These are phyloP conservation scores for Nothomitra cinnamomea DNA, from an alignment of 2,329 filamentous ascomycete species.

Conservation along the genomic window DNA sequence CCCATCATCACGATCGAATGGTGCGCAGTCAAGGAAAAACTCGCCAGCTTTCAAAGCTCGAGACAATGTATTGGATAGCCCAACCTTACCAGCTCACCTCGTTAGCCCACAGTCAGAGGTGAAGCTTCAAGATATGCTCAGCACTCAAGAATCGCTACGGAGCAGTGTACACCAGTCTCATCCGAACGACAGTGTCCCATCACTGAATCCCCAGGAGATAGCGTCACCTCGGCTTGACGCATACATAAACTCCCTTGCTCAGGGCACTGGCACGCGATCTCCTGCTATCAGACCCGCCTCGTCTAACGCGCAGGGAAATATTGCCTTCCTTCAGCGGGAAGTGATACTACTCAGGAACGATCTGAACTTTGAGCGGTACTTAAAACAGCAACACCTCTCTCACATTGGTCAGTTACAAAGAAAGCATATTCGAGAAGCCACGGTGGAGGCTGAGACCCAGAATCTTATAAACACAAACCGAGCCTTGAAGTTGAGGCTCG, in stretches of 20 bases:
- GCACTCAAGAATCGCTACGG: constrained; percentile 41
- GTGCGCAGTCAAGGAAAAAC: constrained; percentile 23
- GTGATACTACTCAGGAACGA: constrained; percentile 65
- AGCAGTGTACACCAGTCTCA: constrained; percentile 28
- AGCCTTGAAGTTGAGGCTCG: constrained; percentile 52
- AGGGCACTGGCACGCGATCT: constrained; percentile 16
- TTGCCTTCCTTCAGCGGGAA: constrained; percentile 49
- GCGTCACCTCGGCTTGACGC: constrained; percentile 13
- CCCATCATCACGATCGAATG: constrained; percentile 4
- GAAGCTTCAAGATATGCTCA: constrained; percentile 42
- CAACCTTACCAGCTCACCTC: constrained; percentile 39
- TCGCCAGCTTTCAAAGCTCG: constrained; percentile 27
- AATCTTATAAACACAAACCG: constrained; percentile 65
- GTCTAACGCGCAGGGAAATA: constrained; percentile 22
- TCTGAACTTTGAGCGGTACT: constrained; percentile 65
- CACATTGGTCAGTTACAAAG: constrained; percentile 66
- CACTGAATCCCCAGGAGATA: not conserved
- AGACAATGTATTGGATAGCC: constrained; percentile 36
- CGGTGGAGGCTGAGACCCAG: constrained; percentile 66
- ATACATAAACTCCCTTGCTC: constrained; percentile 20
- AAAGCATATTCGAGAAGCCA: constrained; percentile 57
- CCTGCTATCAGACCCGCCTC: constrained; percentile 10
- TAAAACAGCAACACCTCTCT: constrained; percentile 67
- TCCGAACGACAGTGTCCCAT: not conserved
- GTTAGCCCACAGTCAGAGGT: constrained; percentile 33